These are phyloP conservation scores for Colletotrichum horii DNA, from an alignment of 2,329 filamentous ascomycete genomes.

Conservation along the genomic window DNA sequence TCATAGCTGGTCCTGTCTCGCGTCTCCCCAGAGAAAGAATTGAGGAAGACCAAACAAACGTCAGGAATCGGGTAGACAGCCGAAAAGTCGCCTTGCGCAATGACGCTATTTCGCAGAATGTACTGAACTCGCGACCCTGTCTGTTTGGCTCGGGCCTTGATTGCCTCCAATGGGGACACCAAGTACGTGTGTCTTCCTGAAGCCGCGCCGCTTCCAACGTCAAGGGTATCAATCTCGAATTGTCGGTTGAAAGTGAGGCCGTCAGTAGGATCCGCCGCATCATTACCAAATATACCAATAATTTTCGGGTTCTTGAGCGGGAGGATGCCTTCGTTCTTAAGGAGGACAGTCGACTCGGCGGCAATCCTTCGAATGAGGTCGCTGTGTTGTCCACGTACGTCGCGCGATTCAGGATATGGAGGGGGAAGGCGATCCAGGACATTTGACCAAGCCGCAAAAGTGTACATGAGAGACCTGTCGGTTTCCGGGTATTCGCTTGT, in stretches of 20 bases:
- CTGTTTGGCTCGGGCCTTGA: slow-evolving; percentile 54
- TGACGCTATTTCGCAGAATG: slow-evolving; percentile 37
- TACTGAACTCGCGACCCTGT: slow-evolving; percentile 61
- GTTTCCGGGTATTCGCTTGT: slow-evolving; percentile 46
- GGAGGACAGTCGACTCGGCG: slow-evolving; percentile 63
- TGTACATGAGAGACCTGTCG: neutral
- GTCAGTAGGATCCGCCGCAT: slow-evolving; percentile 54
- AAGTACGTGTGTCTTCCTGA: slow-evolving; percentile 70
- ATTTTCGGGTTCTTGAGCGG: slow-evolving; percentile 60
- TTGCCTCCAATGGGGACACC: slow-evolving; percentile 67
- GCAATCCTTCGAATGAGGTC: slow-evolving; percentile 62
- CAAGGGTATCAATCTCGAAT: slow-evolving; percentile 66
- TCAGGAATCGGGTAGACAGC: slow-evolving; percentile 59
- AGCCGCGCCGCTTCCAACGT: slow-evolving; percentile 72
- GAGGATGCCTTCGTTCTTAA: slow-evolving; percentile 68
- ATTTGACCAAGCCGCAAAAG: slow-evolving; percentile 1
- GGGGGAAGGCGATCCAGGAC: neutral
- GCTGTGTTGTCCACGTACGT: slow-evolving; percentile 63
- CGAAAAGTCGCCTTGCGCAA: slow-evolving; percentile 55
- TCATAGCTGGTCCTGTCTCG: slow-evolving; percentile 62
- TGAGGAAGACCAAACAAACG: slow-evolving; percentile 71
- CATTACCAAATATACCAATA: slow-evolving; percentile 69
- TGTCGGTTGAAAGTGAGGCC: slow-evolving; percentile 37
- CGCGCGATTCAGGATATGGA: slow-evolving; percentile 52
- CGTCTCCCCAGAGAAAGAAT: slow-evolving; percentile 69